Percentiles rank a stretch among this genome's conserved stretches.
Evolutionary conservation across 2,329 filamentous ascomycete species (phyloP).

Genomic region (Daldinia sp.): DNA sequence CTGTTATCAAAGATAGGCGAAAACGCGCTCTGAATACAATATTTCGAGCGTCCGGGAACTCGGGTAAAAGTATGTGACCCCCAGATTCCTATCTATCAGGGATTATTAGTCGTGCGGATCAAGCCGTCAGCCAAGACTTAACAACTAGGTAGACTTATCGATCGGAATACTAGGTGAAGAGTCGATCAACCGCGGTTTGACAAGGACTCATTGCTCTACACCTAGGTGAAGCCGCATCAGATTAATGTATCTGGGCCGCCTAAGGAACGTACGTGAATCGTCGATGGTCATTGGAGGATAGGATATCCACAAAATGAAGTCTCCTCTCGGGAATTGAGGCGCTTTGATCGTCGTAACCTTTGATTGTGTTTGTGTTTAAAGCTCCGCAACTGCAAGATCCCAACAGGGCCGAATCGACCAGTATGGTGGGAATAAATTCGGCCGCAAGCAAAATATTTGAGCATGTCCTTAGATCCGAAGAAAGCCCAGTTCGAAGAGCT

Average conservation of each 20-base stretch:
- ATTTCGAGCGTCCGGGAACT: conserved; percentile 34
- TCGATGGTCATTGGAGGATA: conserved; percentile 1
- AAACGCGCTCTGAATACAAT: conserved; percentile 6
- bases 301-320: conserved; percentile 1
- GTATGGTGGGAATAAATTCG: conserved; percentile 28
- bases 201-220: conserved; percentile 24
- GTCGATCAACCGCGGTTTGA: conserved; percentile 22
- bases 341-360: background rate
- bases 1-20: conserved; percentile 24
- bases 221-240: conserved; percentile 36
- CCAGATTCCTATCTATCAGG: conserved; percentile 24
- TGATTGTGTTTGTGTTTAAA: background rate
- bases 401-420: conserved; percentile 1
- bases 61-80: conserved; percentile 34
- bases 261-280: conserved; percentile 3
- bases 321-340: conserved; percentile 3
- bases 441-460: background rate
- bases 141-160: conserved; percentile 8
- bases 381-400: background rate
- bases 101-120: conserved; percentile 30
- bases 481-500: conserved; percentile 9
- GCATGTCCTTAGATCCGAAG: conserved; percentile 10
- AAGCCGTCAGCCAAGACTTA: conserved; percentile 30
- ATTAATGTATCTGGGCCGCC: conserved; percentile 13
- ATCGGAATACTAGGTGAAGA: conserved; percentile 25